Evolutionary conservation across 768 basidiomycete species (phyloP), one percentile per base, ranked within the genome.

Genomic region (Rhodotorula toruloides): DNA sequence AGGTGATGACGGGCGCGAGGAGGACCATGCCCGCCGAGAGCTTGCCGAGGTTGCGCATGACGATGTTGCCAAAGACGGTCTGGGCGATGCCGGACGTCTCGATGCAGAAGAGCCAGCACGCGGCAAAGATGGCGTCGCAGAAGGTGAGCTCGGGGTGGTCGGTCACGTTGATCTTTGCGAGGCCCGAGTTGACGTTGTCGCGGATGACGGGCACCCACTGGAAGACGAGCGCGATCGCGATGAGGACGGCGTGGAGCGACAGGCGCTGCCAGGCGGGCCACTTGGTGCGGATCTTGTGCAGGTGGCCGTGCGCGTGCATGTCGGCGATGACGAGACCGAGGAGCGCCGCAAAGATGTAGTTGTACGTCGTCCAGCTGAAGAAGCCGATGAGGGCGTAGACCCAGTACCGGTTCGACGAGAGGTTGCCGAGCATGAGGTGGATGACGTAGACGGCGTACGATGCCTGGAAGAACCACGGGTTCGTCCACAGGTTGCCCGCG

Each of bases 361-460:
- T 75, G 74, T 73, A 75, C 34, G 74, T 74, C 9, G 64, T 62
- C 75, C 75, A 76, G 48, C 59, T 65, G 67, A 76, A 74, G 72
- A 74, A 74, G 67, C 58, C 72, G 49, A 76, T 54, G 36, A 72
- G 25, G 42, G 32, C 67, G 67, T 74, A 75, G 55, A 76, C 61
- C 75, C 75, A 76, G 73, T 75, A 75, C 25, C 75, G 62, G 65
- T 73, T 72, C 48, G 66, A 68, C 37, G 74, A 73, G 39, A 74
- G 66, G 68, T 75, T 74, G 58, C 74, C 74, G 55, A 76, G 72
- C 74, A 76, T 75, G 58, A 75, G 67, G 72, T 75, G 75, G 25
- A 62, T 54, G 50, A 65, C 60, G 70, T 74, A 73, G 50, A 69
- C 72, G 57, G 69, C 65, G 67, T 72, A 75, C 39, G 67, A 70